Conservation (phyloP, 2,329 filamentous ascomycete species). For the Cercospora janseana region DNA sequence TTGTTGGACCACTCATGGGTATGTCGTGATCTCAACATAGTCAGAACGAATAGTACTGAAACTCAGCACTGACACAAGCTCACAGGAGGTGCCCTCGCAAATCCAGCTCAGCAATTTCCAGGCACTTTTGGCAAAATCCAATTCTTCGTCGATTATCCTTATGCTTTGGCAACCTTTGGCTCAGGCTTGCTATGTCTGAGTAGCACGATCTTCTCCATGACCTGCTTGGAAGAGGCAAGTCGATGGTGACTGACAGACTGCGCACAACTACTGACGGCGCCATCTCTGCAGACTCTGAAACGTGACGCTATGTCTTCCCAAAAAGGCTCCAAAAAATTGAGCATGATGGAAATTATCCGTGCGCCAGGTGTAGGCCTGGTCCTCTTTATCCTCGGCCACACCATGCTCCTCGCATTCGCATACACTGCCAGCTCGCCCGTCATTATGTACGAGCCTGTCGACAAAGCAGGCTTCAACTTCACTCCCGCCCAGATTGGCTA, state of each 20-base stretch:
- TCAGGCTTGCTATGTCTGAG: constrained; percentile 55
- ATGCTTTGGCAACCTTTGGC: constrained; percentile 62
- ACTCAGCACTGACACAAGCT: neutral
- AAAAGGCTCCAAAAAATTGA: constrained; percentile 38
- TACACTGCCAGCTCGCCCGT: constrained; percentile 70
- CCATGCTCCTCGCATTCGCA: constrained; percentile 66
- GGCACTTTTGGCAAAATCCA: constrained; percentile 52
- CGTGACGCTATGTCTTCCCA: constrained; percentile 23
- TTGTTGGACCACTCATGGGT: constrained; percentile 65
- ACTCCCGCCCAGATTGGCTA: constrained; percentile 61
- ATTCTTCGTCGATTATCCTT: constrained; percentile 65
- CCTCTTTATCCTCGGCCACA: constrained; percentile 63
- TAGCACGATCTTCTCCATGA: constrained; percentile 50
- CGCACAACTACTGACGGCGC: too few species aligned
- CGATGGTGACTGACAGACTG: neutral
- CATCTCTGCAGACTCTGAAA: constrained; percentile 33
- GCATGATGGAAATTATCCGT: constrained; percentile 57
- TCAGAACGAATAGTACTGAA: constrained; percentile 5
- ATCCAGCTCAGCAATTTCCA: constrained; percentile 65
- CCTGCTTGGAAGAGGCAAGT: constrained; percentile 56
- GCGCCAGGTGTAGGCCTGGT: constrained; percentile 65
- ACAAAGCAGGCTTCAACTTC: constrained; percentile 66
- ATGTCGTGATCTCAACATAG: constrained; percentile 11
- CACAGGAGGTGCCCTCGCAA: constrained; percentile 64
- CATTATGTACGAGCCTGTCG: constrained; percentile 63